A percentile compares a stretch with the other conserved stretches of the same genome.
Evolutionary conservation across 345 rosid genomes (phyloP).

Genomic region (Eucalyptus regnans): DNA sequence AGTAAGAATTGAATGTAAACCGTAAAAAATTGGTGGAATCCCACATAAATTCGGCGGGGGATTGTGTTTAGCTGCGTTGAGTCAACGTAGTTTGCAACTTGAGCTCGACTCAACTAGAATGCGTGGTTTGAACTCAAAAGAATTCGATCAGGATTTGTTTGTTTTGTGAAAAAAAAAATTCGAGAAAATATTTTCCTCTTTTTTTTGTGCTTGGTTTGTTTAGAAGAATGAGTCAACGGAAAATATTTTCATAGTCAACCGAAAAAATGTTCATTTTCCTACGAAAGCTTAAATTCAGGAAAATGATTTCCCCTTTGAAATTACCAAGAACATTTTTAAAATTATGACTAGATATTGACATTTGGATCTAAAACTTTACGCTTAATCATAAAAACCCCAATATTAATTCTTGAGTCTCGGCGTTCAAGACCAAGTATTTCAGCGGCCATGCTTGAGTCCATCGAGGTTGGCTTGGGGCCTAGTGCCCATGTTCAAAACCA

Average conservation of each 20-base stretch:
- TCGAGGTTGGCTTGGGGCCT: accelerated
- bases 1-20: not conserved
- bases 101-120: not conserved
- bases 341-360: no score
- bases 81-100: not conserved
- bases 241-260: no score
- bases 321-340: accelerated
- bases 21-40: not conserved
- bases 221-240: no score
- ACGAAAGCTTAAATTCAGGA: accelerated
- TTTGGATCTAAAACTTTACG: accelerated
- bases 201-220: no score
- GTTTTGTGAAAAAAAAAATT: no score
- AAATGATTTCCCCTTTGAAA: accelerated
- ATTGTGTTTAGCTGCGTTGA: not conserved
- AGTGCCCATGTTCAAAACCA: accelerated
- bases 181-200: no score
- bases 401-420: no score
- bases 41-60: not conserved
- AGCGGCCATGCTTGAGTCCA: accelerated
- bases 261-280: accelerated
- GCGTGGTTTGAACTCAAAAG: not conserved
- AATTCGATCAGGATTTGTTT: not conserved
- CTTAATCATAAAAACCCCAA: no score
- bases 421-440: accelerated